phyloP scores from a whole-genome alignment of 768 basidiomycete genomes.

The Boletellus ananas region DNA sequence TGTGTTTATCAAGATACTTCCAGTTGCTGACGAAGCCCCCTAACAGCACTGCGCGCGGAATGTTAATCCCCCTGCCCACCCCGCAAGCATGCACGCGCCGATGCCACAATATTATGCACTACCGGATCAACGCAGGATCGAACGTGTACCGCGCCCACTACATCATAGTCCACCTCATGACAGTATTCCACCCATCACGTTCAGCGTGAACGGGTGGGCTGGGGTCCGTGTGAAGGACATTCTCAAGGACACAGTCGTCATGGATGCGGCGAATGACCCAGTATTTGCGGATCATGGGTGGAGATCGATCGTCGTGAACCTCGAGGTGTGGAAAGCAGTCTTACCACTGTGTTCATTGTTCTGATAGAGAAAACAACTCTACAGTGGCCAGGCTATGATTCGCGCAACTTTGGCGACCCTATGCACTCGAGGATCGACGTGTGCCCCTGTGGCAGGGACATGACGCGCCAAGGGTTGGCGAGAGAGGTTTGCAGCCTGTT shows the following conservation, averaged over 20 bases:
- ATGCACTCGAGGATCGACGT: constrained; percentile 16
- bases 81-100: neutral
- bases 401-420: neutral
- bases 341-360: neutral
- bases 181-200: constrained; percentile 15
- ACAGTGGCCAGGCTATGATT: constrained; percentile 26
- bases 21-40: neutral
- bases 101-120: constrained; percentile 21
- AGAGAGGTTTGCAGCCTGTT: constrained; percentile 15
- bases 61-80: constrained; percentile 20
- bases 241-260: neutral
- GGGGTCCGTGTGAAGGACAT: constrained; percentile 21
- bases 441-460: neutral
- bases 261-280: constrained; percentile 19
- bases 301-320: constrained; percentile 16
- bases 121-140: constrained; percentile 14
- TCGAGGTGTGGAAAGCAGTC: constrained; percentile 16
- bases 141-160: constrained; percentile 19
- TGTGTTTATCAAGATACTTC: neutral
- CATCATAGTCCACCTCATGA: constrained; percentile 11
- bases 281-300: constrained; percentile 18
- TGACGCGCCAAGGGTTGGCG: constrained; percentile 22
- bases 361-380: neutral
- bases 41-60: constrained; percentile 12
- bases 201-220: constrained; percentile 15